Evolutionary conservation across 164 flowering plant genomes (phyloP), one percentile per base, ranked within the genome.

Genomic region (Kingdonia uniflora): DNA sequence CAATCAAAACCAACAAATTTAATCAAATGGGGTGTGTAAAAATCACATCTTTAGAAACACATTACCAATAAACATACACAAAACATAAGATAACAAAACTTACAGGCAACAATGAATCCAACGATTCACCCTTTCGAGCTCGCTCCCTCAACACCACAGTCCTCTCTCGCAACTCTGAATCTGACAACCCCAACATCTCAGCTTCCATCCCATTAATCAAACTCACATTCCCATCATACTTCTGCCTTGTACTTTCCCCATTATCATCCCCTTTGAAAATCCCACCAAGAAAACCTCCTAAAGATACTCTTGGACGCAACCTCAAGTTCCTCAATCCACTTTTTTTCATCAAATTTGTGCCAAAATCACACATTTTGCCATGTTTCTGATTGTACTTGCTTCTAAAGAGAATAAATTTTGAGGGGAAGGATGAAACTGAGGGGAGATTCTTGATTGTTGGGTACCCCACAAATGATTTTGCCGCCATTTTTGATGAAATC

Each of bases 101-200:
- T 66, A 91, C 97, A 45, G 96, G 97, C 24, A 92, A 67, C 40
- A 92, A 67, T 24, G 96, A 75, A 70, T 92, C 95, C 63, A 92
- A 56, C 33, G 94, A 77, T 19, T 84, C 87, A 5, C 95, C 95
- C n/a, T 25, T 53, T 39, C 19, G 57, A 4, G 81, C 89, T 1
- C 95, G 80, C 54, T 80, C 70, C 66, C 66, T 78, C 69, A 92
- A 69, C 5, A 43, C 25, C 0, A 66, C 48, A 49, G 96, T 87
- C 65, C 65, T 75, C 16, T 84, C 95, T 51, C 95, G 71, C 68
- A 92, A 65, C 35, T 78, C 70, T 5, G 73, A 70, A 72, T 92
- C 96, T 0, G 87, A 70, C n/a, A 92, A 66, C 8, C 67, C 64
- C 0, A 78, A 62, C 56, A 80, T 65, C 43, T 75, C 69, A 6